A percentile compares a stretch with the other conserved stretches of the same genome.
These are phyloP conservation scores for Yamadazyma ubonensis DNA, from an alignment of 805 yeast genomes.

Conservation along the genomic window DNA sequence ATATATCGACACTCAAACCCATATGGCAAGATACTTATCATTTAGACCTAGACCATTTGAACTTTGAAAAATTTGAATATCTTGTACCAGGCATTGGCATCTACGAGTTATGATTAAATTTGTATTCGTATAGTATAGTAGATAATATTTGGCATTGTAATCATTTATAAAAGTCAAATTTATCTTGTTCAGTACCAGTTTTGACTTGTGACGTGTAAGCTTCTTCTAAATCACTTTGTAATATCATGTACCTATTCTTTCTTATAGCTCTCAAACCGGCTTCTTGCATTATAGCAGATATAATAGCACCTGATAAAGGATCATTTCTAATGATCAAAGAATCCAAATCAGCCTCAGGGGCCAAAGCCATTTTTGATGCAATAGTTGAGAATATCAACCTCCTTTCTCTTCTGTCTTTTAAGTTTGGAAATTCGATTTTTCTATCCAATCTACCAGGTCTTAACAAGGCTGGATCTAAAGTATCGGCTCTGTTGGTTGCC, in stretches of 20 bases:
- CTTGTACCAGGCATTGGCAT: slow-evolving; percentile 64
- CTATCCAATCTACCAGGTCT: slow-evolving; percentile 99
- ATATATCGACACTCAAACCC: slow-evolving; percentile 15
- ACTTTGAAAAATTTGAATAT: slow-evolving; percentile 43
- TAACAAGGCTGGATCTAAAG: slow-evolving; percentile 95
- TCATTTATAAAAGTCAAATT: slow-evolving; percentile 93
- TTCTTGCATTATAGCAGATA: slow-evolving; percentile 99
- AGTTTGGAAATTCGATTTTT: slow-evolving; percentile 94
- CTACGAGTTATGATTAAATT: slow-evolving; percentile 36
- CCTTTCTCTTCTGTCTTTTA: slow-evolving; percentile 97
- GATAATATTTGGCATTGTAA: slow-evolving; percentile 4
- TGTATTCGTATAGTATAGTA: slow-evolving; percentile 5
- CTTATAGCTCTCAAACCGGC: slow-evolving; percentile 99
- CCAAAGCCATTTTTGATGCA: slow-evolving; percentile 95
- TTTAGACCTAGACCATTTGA: slow-evolving; percentile 71
- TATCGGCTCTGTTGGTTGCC: slow-evolving; percentile 99
- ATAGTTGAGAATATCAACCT: slow-evolving; percentile 93
- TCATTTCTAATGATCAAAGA: slow-evolving; percentile 93
- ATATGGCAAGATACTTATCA: slow-evolving; percentile 45
- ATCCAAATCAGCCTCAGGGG: slow-evolving; percentile 97
- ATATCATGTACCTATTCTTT: slow-evolving; percentile 93
- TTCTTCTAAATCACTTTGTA: slow-evolving; percentile 95
- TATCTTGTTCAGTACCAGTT: slow-evolving; percentile 91
- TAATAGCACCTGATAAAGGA: slow-evolving; percentile 94
- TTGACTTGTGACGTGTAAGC: slow-evolving; percentile 97